These are phyloP conservation scores for Coemansia sp. DNA, from an alignment of 192 early-diverging fungal species.

Conservation along the genomic window DNA sequence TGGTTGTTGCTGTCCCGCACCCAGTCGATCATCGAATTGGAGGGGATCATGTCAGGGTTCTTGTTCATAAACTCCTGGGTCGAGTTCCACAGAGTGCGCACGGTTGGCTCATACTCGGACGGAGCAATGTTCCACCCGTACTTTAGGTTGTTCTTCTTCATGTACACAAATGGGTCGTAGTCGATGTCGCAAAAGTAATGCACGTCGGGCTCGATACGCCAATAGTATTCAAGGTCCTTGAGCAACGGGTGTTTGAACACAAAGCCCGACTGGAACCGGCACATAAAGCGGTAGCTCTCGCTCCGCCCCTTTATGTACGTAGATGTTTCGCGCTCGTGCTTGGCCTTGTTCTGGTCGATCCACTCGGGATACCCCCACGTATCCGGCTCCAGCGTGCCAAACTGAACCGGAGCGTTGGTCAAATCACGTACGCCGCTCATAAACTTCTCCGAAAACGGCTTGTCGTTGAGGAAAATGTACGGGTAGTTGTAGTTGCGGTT, in stretches of 20 bases:
- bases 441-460: constrained; percentile 69
- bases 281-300: constrained; percentile 47
- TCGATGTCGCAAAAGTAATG: constrained; percentile 59
- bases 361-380: constrained; percentile 48
- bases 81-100: constrained; percentile 54
- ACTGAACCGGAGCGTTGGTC: constrained; percentile 30
- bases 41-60: constrained; percentile 55
- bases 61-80: constrained; percentile 51
- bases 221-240: constrained; percentile 57
- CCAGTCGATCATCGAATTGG: constrained; percentile 57
- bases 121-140: constrained; percentile 59
- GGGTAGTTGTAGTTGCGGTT: constrained; percentile 75
- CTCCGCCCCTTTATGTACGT: constrained; percentile 43
- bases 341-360: constrained; percentile 48
- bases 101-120: constrained; percentile 56
- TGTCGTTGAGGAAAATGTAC: constrained; percentile 81
- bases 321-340: constrained; percentile 25
- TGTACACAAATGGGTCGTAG: constrained; percentile 58
- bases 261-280: constrained; percentile 55
- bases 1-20: constrained; percentile 28
- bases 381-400: constrained; percentile 36
- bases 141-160: constrained; percentile 54
- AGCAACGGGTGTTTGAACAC: constrained; percentile 57
- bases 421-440: constrained; percentile 48
- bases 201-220: constrained; percentile 61